Evolutionary conservation across 371 early-diverging fungal species (phyloP).

Genomic region (Rhizopus sp.): DNA sequence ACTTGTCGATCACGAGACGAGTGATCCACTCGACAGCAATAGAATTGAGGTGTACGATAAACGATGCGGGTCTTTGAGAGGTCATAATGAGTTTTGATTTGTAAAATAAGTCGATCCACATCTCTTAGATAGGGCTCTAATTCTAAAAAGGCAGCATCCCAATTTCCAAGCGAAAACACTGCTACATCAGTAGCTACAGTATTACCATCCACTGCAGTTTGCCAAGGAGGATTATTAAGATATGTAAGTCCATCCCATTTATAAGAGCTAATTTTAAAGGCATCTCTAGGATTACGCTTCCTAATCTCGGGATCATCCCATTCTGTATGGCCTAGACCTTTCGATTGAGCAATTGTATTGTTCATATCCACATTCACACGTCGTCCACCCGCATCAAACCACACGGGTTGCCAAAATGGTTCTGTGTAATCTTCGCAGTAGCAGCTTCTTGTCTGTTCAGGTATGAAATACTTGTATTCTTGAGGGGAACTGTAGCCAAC

Average conservation of each 20-base stretch:
- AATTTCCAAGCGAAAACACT: conserved; percentile 52
- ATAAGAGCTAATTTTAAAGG: conserved; percentile 28
- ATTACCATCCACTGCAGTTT: conserved; percentile 20
- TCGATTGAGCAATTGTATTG: conserved; percentile 3
- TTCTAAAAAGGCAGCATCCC: conserved; percentile 54
- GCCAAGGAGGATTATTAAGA: conserved; percentile 43
- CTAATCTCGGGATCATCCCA: conserved; percentile 18
- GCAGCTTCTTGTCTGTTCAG: conserved; percentile 34
- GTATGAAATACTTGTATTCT: conserved; percentile 6
- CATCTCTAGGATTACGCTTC: conserved; percentile 1
- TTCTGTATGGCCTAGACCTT: conserved; percentile 17
- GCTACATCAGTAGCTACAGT: conserved; percentile 20
- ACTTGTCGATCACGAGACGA: conserved; percentile 36
- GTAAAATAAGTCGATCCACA: conserved; percentile 29
- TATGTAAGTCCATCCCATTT: conserved; percentile 60
- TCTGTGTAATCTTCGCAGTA: conserved; percentile 54
- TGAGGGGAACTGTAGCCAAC: conserved; percentile 13
- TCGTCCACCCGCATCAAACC: conserved; percentile 38
- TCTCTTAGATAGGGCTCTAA: conserved; percentile 30
- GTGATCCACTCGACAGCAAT: conserved; percentile 52
- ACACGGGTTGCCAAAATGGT: conserved; percentile 30
- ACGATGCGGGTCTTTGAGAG: conserved; percentile 31
- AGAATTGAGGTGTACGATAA: conserved; percentile 56
- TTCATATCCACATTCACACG: background rate
- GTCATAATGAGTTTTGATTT: conserved; percentile 32